Evolutionary conservation across 106 monocot genomes (phyloP).

Genomic region (Dendrobium chrysotoxum): DNA sequence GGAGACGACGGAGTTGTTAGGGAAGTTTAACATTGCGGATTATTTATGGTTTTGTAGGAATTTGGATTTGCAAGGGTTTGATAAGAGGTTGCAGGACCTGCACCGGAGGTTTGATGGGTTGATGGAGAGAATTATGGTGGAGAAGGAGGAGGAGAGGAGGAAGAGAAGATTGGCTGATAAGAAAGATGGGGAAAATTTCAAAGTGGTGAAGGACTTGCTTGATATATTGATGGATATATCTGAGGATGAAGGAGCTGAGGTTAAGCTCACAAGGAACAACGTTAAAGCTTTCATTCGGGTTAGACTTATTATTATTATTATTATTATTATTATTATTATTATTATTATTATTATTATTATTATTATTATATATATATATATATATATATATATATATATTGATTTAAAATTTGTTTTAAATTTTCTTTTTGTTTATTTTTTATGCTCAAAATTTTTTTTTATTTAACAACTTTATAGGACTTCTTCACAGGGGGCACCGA

Average conservation of each 20-base stretch:
- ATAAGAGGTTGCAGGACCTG: conserved; percentile 25
- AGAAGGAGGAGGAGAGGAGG: conserved; percentile 24
- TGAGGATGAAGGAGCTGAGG: conserved; percentile 17
- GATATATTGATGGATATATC: conserved; percentile 34
- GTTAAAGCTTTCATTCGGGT: conserved; percentile 33
- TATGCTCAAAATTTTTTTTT: too few relatives aligned
- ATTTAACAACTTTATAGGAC: too few relatives aligned
- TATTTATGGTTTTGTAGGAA: conserved; percentile 22
- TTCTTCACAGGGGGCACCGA: too few relatives aligned
- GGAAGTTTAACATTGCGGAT: conserved; percentile 38
- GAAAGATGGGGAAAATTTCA: background rate
- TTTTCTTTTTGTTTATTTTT: background rate
- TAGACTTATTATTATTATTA: background rate
- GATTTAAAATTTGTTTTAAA: background rate
- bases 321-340: too few relatives aligned
- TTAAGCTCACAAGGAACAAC: conserved; percentile 39
- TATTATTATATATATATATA: too few relatives aligned
- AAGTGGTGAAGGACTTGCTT: conserved; percentile 22
- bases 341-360: too few relatives aligned
- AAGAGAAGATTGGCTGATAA: conserved; percentile 8
- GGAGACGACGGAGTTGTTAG: conserved; percentile 33
- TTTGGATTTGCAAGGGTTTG: conserved; percentile 43
- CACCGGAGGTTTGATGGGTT: conserved; percentile 30
- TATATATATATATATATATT: background rate
- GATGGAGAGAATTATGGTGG: conserved; percentile 28